phyloP scores from a whole-genome alignment of 768 basidiomycete genomes.

The Pleurotus sapidus region DNA sequence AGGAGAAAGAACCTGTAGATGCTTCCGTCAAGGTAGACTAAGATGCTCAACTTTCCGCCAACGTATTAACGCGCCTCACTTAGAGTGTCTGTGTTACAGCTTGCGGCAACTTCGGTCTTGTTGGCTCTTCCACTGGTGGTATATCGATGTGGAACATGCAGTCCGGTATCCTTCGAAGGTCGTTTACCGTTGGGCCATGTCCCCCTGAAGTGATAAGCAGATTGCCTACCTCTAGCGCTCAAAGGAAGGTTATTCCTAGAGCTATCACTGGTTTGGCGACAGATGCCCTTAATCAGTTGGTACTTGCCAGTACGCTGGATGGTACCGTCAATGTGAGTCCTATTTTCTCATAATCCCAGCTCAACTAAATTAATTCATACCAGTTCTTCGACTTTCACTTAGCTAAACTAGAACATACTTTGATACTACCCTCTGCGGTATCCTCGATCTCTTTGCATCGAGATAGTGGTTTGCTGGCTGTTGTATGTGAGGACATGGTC shows the following conservation, averaged over 20 bases:
- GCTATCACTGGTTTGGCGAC: conserved; percentile 80
- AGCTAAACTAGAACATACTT: conserved; percentile 64
- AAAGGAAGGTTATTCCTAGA: conserved; percentile 42
- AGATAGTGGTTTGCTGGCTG: conserved; percentile 81
- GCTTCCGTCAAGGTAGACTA: conserved; percentile 69
- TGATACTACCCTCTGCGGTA: conserved; percentile 65
- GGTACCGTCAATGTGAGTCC: conserved; percentile 82
- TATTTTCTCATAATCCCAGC: conserved; percentile 3
- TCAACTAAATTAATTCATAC: neutral
- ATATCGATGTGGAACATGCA: conserved; percentile 98
- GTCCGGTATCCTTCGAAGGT: conserved; percentile 81
- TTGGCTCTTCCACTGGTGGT: conserved; percentile 73
- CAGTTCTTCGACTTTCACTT: conserved; percentile 98
- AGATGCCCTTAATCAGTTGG: conserved; percentile 77
- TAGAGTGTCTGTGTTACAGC: conserved; percentile 87
- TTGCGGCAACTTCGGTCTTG: conserved; percentile 94
- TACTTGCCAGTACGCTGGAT: conserved; percentile 85
- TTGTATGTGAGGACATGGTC: conserved; percentile 81
- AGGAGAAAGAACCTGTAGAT: conserved; percentile 25
- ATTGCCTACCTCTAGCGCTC: conserved; percentile 31
- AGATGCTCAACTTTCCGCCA: too few relatives aligned
- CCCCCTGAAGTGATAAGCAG: conserved; percentile 52
- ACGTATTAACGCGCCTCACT: neutral
- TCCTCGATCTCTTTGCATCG: conserved; percentile 75
- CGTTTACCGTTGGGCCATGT: conserved; percentile 65